These are phyloP conservation scores for Metschnikowia kunwiensis DNA, from an alignment of 805 yeast genomes.

Conservation along the genomic window DNA sequence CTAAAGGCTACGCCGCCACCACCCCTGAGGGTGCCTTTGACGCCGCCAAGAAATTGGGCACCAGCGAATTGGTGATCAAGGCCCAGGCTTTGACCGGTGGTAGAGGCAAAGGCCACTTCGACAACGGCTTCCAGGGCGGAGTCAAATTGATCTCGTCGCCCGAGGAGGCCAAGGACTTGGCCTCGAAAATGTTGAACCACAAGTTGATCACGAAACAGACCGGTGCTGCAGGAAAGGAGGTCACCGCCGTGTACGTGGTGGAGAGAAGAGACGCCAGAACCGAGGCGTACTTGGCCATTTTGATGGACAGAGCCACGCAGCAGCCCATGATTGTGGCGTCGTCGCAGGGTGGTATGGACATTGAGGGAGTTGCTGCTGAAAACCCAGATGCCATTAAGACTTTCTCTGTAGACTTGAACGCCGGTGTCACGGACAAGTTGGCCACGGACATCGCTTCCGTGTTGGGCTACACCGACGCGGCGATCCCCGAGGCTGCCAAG, in stretches of 20 bases:
- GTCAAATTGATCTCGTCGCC: constrained; percentile 84
- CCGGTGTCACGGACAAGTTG: constrained; percentile 74
- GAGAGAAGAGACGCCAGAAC: constrained; percentile 92
- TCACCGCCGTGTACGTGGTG: constrained; percentile 92
- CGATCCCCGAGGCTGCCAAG: constrained; percentile 82
- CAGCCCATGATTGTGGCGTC: constrained; percentile 93
- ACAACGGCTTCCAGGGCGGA: constrained; percentile 94
- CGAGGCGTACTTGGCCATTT: constrained; percentile 92
- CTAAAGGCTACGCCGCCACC: constrained; percentile 86
- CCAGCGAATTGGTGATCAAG: constrained; percentile 86
- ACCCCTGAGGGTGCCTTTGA: constrained; percentile 85
- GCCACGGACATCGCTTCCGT: constrained; percentile 75
- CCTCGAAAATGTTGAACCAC: constrained; percentile 87
- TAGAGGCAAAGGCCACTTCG: constrained; percentile 98
- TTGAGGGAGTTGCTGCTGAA: constrained; percentile 94
- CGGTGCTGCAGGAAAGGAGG: constrained; percentile 95
- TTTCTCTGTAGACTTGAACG: constrained; percentile 70
- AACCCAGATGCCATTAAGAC: constrained; percentile 91
- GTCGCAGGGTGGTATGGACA: constrained; percentile 99
- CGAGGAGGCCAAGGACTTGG: constrained; percentile 81
- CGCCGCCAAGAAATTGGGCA: constrained; percentile 71
- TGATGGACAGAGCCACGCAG: constrained; percentile 91
- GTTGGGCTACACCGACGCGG: constrained; percentile 76
- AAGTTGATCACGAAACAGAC: constrained; percentile 97
- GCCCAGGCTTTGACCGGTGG: constrained; percentile 99